Evolutionary conservation across 164 flowering plant species (phyloP).

Genomic region (Paratinospora sagittata): DNA sequence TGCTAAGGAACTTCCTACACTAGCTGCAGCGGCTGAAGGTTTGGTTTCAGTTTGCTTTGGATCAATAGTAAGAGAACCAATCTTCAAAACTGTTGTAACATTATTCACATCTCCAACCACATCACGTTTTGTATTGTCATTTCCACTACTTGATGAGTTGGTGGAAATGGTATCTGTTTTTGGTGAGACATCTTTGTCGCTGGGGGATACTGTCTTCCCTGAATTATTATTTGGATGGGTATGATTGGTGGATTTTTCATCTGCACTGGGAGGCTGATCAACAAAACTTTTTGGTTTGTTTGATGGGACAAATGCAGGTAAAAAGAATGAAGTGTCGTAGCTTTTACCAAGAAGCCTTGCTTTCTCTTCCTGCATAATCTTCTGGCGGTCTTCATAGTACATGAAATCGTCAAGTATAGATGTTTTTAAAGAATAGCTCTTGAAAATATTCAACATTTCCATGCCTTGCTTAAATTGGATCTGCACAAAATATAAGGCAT

Average conservation of each 20-base stretch:
- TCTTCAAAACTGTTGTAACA: constrained; percentile 25
- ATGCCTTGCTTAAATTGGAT: constrained; percentile 52
- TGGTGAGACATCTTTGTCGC: constrained; percentile 14
- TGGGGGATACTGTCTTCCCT: constrained; percentile 11
- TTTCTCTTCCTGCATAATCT: constrained; percentile 54
- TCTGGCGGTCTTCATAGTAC: constrained; percentile 66
- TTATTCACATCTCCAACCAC: constrained; percentile 26
- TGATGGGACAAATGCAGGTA: constrained; percentile 36
- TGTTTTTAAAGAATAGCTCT: constrained; percentile 38
- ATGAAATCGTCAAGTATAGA: constrained; percentile 69
- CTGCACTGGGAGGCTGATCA: constrained; percentile 18
- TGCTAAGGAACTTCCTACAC: constrained; percentile 6
- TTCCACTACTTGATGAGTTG: neutral
- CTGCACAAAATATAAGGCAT: constrained; percentile 35
- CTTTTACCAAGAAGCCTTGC: constrained; percentile 36
- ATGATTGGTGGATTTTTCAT: constrained; percentile 14
- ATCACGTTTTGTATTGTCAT: constrained; percentile 12
- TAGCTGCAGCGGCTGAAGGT: constrained; percentile 6
- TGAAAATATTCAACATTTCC: constrained; percentile 71
- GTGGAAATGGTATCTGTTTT: constrained; percentile 3
- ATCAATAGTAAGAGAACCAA: constrained; percentile 45
- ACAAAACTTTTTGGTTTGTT: constrained; percentile 24
- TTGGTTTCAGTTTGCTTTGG: constrained; percentile 25
- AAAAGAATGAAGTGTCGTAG: constrained; percentile 29
- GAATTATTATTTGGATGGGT: constrained; percentile 11